Evolutionary conservation across 257 asterid species (phyloP).

Genomic region (Leonotis leonurus): DNA sequence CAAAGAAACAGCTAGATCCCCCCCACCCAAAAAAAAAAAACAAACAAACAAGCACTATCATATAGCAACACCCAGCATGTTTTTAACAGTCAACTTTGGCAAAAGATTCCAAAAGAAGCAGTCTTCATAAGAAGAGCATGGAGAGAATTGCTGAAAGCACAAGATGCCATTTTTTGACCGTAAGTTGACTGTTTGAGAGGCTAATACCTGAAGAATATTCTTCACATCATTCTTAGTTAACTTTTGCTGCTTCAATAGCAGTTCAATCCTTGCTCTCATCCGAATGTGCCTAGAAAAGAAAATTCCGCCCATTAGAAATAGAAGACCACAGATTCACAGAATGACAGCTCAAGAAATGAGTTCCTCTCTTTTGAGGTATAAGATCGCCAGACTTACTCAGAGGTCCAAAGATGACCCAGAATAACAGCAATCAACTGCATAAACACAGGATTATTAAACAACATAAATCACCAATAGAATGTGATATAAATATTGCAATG

Average conservation of each 20-base stretch:
- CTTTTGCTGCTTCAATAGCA: conserved; percentile 80
- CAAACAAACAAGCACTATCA: neutral
- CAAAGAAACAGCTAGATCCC: neutral
- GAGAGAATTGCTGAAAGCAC: neutral
- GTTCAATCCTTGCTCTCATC: conserved; percentile 84
- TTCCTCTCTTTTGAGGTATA: neutral
- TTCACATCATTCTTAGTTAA: conserved; percentile 74
- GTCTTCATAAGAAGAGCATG: neutral
- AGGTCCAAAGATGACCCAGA: conserved; percentile 97
- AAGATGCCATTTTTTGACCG: conserved; percentile 12
- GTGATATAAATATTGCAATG: neutral
- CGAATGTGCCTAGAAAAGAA: conserved; percentile 55
- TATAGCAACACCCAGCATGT: neutral
- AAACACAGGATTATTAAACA: conserved; percentile 8
- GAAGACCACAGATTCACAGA: conserved; percentile 9
- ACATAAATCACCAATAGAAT: neutral
- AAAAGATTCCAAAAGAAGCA: conserved; percentile 3
- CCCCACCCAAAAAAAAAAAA: too few relatives aligned
- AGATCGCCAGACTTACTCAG: conserved; percentile 64
- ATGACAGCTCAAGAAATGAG: conserved; percentile 2
- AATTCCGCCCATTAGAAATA: neutral
- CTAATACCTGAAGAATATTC: conserved; percentile 73
- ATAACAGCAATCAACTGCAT: conserved; percentile 86
- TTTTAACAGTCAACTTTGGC: neutral
- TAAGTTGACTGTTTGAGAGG: conserved; percentile 14